phyloP scores from a whole-genome alignment of 768 basidiomycete genomes.

The Dioszegia aurantiaca region DNA sequence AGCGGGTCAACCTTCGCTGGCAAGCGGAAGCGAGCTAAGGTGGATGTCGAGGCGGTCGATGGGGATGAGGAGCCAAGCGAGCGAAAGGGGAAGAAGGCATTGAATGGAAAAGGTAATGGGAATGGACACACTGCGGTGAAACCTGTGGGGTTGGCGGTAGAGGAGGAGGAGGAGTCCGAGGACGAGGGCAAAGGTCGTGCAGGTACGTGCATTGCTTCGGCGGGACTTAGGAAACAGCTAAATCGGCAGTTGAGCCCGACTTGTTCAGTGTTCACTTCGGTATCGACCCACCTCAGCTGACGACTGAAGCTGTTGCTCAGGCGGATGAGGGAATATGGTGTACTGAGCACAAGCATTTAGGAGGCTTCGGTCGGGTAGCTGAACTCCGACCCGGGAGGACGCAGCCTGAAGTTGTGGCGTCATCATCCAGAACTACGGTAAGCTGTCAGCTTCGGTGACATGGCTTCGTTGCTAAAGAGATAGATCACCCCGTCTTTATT shows the following conservation, averaged over 20 bases:
- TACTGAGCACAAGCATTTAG: slow-evolving; percentile 56
- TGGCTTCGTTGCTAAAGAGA: too few relatives aligned
- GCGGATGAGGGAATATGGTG: slow-evolving; percentile 65
- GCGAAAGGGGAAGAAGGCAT: neutral
- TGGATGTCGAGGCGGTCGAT: neutral
- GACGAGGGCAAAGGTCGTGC: slow-evolving; percentile 12
- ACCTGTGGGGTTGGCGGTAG: slow-evolving; percentile 1
- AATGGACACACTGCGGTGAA: slow-evolving; percentile 33
- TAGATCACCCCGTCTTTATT: slow-evolving; percentile 55
- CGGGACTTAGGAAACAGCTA: neutral
- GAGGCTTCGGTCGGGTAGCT: slow-evolving; percentile 63
- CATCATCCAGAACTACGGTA: slow-evolving; percentile 6
- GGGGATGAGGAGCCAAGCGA: neutral
- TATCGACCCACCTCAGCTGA: slow-evolving; percentile 55
- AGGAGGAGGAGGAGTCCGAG: slow-evolving; percentile 15
- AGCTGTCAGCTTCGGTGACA: too few relatives aligned
- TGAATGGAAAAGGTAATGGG: slow-evolving; percentile 53
- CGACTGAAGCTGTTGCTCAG: slow-evolving; percentile 54
- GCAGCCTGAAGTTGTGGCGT: slow-evolving; percentile 33
- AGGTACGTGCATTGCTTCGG: neutral
- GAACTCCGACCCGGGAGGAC: slow-evolving; percentile 53
- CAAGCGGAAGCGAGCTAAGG: slow-evolving; percentile 37
- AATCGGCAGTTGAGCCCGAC: slow-evolving; percentile 16
- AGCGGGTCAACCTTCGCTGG: slow-evolving; percentile 43
- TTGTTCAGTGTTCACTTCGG: slow-evolving; percentile 75